Percentiles rank a stretch among this genome's conserved stretches.
These are phyloP conservation scores for Colletotrichum orchidophilum DNA, from an alignment of 2,329 filamentous ascomycete species.

Conservation along the genomic window DNA sequence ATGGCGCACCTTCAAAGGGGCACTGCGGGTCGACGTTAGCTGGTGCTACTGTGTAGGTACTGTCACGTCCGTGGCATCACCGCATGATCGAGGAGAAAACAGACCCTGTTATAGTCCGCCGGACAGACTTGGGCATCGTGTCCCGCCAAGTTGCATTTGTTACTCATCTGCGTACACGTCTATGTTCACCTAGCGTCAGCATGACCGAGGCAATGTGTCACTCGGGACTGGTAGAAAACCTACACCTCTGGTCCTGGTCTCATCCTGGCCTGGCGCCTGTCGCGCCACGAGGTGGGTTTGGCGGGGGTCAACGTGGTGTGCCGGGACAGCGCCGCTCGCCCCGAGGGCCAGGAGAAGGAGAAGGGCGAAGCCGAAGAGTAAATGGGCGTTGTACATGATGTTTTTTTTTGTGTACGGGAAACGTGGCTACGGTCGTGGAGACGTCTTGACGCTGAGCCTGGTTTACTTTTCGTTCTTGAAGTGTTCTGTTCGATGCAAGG, in stretches of 20 bases:
- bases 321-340: neutral
- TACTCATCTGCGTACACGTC: slow-evolving; percentile 29
- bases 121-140: slow-evolving; percentile 25
- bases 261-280: slow-evolving; percentile 17
- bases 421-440: neutral
- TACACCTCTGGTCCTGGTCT: slow-evolving; percentile 24
- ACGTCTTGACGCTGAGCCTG: too few relatives aligned
- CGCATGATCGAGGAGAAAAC: neutral
- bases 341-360: neutral
- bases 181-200: neutral
- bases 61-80: neutral
- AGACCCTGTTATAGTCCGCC: slow-evolving; percentile 29
- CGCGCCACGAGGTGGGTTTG: neutral
- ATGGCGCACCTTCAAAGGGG: slow-evolving; percentile 23
- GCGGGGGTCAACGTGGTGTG: neutral
- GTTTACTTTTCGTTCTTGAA: too few relatives aligned
- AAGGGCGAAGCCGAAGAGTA: neutral
- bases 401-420: neutral
- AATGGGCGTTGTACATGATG: neutral
- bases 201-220: too few relatives aligned
- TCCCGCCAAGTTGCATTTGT: slow-evolving; percentile 23
- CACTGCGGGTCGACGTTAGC: slow-evolving; percentile 17
- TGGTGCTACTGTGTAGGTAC: neutral
- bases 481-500: neutral
- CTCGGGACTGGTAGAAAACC: neutral